Percentiles rank a stretch among this genome's conserved stretches.
These are phyloP conservation scores for Tuber melanosporum DNA, from an alignment of 495 filamentous ascomycete genomes.

Conservation along the genomic window DNA sequence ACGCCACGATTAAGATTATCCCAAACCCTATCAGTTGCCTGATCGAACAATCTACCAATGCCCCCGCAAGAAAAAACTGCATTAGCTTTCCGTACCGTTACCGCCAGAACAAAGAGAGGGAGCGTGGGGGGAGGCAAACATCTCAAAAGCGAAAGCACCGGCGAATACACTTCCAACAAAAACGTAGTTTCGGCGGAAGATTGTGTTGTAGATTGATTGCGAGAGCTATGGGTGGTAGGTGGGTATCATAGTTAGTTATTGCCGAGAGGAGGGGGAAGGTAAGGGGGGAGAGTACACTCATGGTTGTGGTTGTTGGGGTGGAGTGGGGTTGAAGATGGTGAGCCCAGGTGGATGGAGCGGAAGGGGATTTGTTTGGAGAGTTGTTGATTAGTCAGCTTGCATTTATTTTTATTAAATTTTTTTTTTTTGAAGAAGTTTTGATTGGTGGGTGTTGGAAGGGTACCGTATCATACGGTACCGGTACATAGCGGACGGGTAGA, in stretches of 20 bases:
- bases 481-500: too few species aligned
- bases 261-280: not conserved
- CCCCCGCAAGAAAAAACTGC: not conserved
- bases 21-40: slow-evolving; percentile 73
- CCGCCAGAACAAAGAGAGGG: not conserved
- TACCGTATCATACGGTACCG: too few species aligned
- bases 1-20: slow-evolving; percentile 83
- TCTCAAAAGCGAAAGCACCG: slow-evolving; percentile 82
- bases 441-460: not conserved
- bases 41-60: slow-evolving; percentile 64
- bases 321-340: not conserved
- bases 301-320: not conserved
- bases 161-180: slow-evolving; percentile 82
- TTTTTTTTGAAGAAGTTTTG: not conserved
- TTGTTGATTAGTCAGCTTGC: not conserved
- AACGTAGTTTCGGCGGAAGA: slow-evolving; percentile 77
- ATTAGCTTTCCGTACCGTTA: not conserved
- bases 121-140: slow-evolving; percentile 55
- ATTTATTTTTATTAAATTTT: not conserved
- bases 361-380: not conserved
- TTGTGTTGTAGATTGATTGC: slow-evolving; percentile 52
- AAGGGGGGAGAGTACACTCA: not conserved
- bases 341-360: not conserved
- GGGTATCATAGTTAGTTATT: not conserved
- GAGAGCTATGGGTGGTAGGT: slow-evolving; percentile 23